A percentile compares a stretch with the other conserved stretches of the same genome.
phyloP scores from a whole-genome alignment of 768 basidiomycete species.

The Amanita muscaria region DNA sequence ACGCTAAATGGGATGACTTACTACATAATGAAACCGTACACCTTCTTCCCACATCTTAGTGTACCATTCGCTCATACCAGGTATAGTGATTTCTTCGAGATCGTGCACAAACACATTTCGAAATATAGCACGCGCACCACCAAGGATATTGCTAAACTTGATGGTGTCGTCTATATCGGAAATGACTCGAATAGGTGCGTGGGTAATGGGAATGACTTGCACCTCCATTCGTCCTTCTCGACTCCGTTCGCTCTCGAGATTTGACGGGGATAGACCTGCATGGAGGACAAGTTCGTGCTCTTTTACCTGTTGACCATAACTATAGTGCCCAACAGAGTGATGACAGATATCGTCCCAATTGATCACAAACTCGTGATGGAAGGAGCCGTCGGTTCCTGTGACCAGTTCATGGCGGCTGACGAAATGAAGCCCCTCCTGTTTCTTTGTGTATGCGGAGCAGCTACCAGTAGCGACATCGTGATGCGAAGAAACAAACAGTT shows the following conservation, averaged over 20 bases:
- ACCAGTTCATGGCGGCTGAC: slow-evolving; percentile 40
- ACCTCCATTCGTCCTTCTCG: slow-evolving; percentile 4
- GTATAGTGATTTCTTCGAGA: slow-evolving; percentile 66
- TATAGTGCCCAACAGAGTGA: slow-evolving; percentile 48
- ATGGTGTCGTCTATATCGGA: slow-evolving; percentile 95
- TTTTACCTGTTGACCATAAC: slow-evolving; percentile 41
- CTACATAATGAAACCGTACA: slow-evolving; percentile 83
- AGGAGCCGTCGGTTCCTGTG: slow-evolving; percentile 66
- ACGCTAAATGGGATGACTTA: slow-evolving; percentile 28
- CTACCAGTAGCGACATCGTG: slow-evolving; percentile 13
- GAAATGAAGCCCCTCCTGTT: slow-evolving; percentile 32
- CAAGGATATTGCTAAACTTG: slow-evolving; percentile 68
- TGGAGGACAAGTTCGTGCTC: slow-evolving; percentile 50
- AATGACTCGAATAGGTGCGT: slow-evolving; percentile 66
- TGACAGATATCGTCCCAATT: slow-evolving; percentile 61
- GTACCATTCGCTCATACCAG: slow-evolving; percentile 81
- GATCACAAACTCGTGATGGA: slow-evolving; percentile 53
- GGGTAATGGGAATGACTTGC: slow-evolving; percentile 40
- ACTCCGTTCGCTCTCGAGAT: background rate
- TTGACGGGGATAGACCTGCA: slow-evolving; percentile 40
- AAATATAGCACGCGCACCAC: slow-evolving; percentile 77
- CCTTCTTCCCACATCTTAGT: slow-evolving; percentile 57
- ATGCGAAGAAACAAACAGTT: slow-evolving; percentile 43
- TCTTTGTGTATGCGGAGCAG: slow-evolving; percentile 19
- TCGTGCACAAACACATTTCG: slow-evolving; percentile 90